Base-by-base conservation (phyloP, 2,329 filamentous ascomycete species). In the Hymenoscyphus infarciens region DNA sequence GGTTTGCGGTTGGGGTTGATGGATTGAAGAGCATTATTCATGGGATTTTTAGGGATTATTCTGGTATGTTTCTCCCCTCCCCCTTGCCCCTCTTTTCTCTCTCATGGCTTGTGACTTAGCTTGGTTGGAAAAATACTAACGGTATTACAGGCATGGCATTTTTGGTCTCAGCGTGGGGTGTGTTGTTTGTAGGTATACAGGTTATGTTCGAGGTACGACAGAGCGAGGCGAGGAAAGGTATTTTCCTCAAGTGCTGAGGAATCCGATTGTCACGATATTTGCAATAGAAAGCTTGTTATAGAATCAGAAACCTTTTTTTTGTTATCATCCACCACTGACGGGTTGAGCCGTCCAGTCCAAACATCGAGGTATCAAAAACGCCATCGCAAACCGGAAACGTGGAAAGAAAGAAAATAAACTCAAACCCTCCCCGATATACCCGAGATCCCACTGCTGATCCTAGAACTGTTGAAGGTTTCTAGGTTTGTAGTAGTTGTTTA, bases 141-240 rank as follows among this genome's bases (percentile, higher is more conserved):
- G 19, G 1, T 11, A 2, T 27, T 64, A 15, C 33, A 82, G 94
- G 95, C 0, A 73, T 90, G 10, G 74, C 85, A 1, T 99, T 97
- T 74, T 76, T 98, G 54, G 73, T 87, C 11, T 81, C 81, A 2
- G 90, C 92, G 3, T 94, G 87, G 71, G 77, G 76, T n/a, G 86
- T 85, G 53, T 76, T 98, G 8, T 99, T 97, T 74, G 86, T 93
- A 0, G 93, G 89, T 29, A 84, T 90, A 52, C 94, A 98, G 78
- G 80, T 97, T 72, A 99, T 99, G 95, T 97, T 98, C 79, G 95
- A 99, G 80, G 84, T 96, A 69, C 82, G 95, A 59, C 91, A 97
- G 78, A 82, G 83, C 52, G 95, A 99, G 80, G 85, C 87, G 77
- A 84, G 94, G 70, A 86, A 85, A 69, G 95, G 95, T 0, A 88